Percentiles rank a stretch among this genome's conserved stretches.
phyloP scores from a whole-genome alignment of 2,329 filamentous ascomycete genomes.

The Exophiala spinifera region DNA sequence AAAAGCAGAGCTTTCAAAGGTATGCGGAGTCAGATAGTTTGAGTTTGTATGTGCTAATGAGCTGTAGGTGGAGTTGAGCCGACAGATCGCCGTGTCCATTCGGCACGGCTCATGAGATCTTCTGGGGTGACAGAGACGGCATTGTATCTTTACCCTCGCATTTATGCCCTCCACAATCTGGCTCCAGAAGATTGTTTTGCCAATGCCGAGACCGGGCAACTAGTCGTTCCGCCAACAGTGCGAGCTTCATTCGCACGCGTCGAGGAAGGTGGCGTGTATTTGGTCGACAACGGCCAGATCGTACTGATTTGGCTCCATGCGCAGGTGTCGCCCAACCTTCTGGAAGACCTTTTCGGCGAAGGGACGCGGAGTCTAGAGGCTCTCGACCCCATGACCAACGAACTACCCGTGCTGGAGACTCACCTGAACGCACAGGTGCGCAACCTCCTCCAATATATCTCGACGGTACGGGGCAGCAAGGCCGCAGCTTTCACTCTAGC shows the following conservation, averaged over 20 bases:
- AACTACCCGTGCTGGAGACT: conserved; percentile 80
- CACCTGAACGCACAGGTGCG: conserved; percentile 92
- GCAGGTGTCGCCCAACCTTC: conserved; percentile 86
- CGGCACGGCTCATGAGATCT: conserved; percentile 82
- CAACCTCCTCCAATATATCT: conserved; percentile 86
- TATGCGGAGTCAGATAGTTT: conserved; percentile 25
- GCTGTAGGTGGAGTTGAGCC: conserved; percentile 72
- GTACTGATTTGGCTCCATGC: conserved; percentile 89
- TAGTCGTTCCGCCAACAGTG: conserved; percentile 76
- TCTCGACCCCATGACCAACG: conserved; percentile 77
- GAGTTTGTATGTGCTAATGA: background rate
- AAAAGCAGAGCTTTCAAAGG: conserved; percentile 91
- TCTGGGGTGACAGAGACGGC: conserved; percentile 85
- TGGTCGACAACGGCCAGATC: conserved; percentile 92
- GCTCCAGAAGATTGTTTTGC: conserved; percentile 85
- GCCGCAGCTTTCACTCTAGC: conserved; percentile 86
- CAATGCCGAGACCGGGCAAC: conserved; percentile 78
- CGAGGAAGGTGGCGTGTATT: conserved; percentile 88
- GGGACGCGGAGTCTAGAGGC: conserved; percentile 67
- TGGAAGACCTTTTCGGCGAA: conserved; percentile 85
- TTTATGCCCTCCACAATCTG: conserved; percentile 88
- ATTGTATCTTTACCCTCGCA: conserved; percentile 90
- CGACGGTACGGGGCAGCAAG: conserved; percentile 77
- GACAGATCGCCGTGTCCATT: conserved; percentile 84
- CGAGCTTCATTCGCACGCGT: conserved; percentile 83